These are phyloP conservation scores for Volvox reticuliferus DNA, from an alignment of 139 green algal species.

Conservation along the genomic window DNA sequence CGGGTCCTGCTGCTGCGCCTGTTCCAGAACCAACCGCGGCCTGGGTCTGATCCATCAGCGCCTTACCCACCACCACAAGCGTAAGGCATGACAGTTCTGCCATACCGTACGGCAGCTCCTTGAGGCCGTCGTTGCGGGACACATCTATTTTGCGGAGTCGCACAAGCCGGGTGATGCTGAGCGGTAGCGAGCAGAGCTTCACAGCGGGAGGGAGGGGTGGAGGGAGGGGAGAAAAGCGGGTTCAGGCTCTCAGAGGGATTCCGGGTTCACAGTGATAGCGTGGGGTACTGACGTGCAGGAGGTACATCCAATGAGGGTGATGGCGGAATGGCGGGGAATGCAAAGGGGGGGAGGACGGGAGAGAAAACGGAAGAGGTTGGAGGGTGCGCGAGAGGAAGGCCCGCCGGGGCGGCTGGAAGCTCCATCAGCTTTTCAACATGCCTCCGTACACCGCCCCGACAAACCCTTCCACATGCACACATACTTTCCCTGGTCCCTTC, in stretches of 20 bases:
- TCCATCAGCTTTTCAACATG: too few relatives aligned
- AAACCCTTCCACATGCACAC: too few relatives aligned
- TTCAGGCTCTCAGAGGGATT: background rate
- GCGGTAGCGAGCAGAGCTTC: background rate
- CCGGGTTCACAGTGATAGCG: too few relatives aligned
- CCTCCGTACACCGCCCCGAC: too few relatives aligned
- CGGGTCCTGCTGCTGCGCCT: background rate
- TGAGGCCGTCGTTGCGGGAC: constrained; percentile 16
- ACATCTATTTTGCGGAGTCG: background rate
- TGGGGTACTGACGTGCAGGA: too few relatives aligned
- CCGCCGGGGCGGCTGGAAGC: too few relatives aligned
- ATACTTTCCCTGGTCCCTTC: too few relatives aligned
- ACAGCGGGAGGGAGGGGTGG: background rate
- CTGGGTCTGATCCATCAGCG: background rate
- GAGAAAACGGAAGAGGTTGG: too few relatives aligned
- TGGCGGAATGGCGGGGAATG: too few relatives aligned
- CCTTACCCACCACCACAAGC: background rate
- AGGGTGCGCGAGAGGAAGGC: too few relatives aligned
- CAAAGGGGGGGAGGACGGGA: too few relatives aligned
- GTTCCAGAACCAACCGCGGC: background rate
- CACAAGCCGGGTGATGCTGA: background rate
- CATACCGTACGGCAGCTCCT: background rate
- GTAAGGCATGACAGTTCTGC: background rate
- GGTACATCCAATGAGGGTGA: too few relatives aligned
- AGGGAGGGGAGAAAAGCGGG: background rate